phyloP scores from a whole-genome alignment of 345 rosid species.

The Litchi chinensis region DNA sequence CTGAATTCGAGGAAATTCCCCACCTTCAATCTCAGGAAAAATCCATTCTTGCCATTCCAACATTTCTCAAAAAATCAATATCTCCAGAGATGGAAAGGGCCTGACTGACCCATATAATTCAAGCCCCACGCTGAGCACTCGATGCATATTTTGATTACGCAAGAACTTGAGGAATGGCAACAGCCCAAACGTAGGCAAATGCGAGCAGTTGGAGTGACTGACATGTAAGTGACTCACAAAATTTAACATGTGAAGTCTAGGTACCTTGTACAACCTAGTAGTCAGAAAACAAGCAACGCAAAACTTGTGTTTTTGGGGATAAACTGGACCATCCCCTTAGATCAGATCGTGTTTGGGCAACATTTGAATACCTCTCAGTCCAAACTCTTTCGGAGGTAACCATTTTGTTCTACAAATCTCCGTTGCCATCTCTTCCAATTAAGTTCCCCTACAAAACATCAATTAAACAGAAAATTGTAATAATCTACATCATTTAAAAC shows the following conservation, averaged over 20 bases:
- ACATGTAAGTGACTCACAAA: slow-evolving; percentile 1
- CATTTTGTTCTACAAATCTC: too few species aligned
- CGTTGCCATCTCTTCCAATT: too few species aligned
- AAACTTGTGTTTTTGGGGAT: not conserved
- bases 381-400: too few species aligned
- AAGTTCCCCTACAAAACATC: too few species aligned
- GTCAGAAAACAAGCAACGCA: not conserved
- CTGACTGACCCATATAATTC: slow-evolving; percentile 29
- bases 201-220: slow-evolving; percentile 7
- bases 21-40: slow-evolving; percentile 1
- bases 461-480: too few species aligned
- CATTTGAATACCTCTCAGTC: too few species aligned
- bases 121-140: slow-evolving; percentile 13
- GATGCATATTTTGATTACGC: slow-evolving; percentile 18
- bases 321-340: not conserved
- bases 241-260: slow-evolving; percentile 15
- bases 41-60: slow-evolving; percentile 30
- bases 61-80: slow-evolving; percentile 23
- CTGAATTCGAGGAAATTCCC: slow-evolving; percentile 22
- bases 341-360: too few species aligned
- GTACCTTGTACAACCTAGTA: slow-evolving; percentile 31
- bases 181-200: slow-evolving; percentile 35
- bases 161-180: slow-evolving; percentile 26
- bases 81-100: slow-evolving; percentile 25
- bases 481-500: too few species aligned